Evolutionary conservation across 805 yeast genomes (phyloP).

Genomic region (Danielia oregonensis): DNA sequence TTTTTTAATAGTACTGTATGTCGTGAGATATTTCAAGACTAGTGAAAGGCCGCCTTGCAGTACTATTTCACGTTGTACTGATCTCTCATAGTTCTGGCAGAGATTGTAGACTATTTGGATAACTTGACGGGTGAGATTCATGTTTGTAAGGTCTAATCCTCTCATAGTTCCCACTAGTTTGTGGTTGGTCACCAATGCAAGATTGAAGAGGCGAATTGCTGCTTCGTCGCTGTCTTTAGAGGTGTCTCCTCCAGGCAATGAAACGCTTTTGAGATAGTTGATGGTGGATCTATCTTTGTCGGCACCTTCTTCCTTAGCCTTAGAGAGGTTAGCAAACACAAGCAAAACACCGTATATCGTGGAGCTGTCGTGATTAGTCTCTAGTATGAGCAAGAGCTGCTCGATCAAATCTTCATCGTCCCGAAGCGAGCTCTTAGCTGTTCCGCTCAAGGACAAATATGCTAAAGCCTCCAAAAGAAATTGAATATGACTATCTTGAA

Average conservation of each 20-base stretch:
- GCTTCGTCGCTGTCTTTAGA: conserved; percentile 19
- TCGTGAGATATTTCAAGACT: conserved; percentile 36
- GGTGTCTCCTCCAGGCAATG: conserved; percentile 22
- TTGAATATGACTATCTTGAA: conserved; percentile 1
- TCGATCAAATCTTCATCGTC: conserved; percentile 9
- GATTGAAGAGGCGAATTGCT: conserved; percentile 28
- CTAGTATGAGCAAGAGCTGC: conserved; percentile 11
- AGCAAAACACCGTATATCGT: conserved; percentile 40
- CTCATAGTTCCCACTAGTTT: conserved; percentile 14
- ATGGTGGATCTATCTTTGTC: conserved; percentile 30
- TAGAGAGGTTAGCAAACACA: conserved; percentile 38
- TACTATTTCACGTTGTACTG: conserved; percentile 33
- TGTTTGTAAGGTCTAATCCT: conserved; percentile 3
- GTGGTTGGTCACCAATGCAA: conserved; percentile 23
- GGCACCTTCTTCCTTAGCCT: conserved; percentile 22
- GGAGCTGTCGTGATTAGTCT: conserved; percentile 10
- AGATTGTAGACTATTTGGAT: conserved; percentile 34
- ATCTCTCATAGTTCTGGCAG: conserved; percentile 22
- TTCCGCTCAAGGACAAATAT: conserved; percentile 11
- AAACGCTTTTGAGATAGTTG: conserved; percentile 34
- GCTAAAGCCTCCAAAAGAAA: conserved; percentile 12
- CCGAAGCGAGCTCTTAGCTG: conserved; percentile 9
- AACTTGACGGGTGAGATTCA: conserved; percentile 2
- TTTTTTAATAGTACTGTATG: conserved; percentile 15
- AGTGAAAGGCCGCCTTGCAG: conserved; percentile 45